phyloP scores from a whole-genome alignment of 2,329 filamentous ascomycete species.

The Fusarium nisikadoi region DNA sequence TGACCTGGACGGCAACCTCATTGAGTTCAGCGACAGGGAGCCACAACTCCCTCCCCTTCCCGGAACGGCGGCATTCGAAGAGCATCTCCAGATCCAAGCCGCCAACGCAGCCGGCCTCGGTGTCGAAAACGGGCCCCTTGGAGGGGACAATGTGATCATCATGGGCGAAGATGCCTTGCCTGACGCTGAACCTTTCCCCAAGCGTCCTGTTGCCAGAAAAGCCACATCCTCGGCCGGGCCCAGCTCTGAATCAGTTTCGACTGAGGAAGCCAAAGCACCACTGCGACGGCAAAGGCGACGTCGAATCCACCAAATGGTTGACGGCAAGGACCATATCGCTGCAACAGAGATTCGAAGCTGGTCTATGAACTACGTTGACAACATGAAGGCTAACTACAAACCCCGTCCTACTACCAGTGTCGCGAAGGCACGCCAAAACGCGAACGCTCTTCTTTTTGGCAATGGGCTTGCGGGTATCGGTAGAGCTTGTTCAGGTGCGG shows the following conservation, averaged over 20 bases:
- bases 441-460: conserved; percentile 45
- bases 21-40: conserved; percentile 52
- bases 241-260: conserved; percentile 40
- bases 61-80: conserved; percentile 21
- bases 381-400: conserved; percentile 61
- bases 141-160: conserved; percentile 51
- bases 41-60: conserved; percentile 57
- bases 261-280: conserved; percentile 32
- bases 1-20: conserved; percentile 62
- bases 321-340: conserved; percentile 50
- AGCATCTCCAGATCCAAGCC: conserved; percentile 11
- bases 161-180: conserved; percentile 53
- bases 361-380: conserved; percentile 58
- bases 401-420: conserved; percentile 39
- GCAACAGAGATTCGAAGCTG: conserved; percentile 53
- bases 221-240: conserved; percentile 21
- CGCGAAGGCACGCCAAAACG: conserved; percentile 54
- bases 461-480: conserved; percentile 49
- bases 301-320: conserved; percentile 45
- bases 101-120: conserved; percentile 17
- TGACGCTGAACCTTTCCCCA: conserved; percentile 51
- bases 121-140: conserved; percentile 13
- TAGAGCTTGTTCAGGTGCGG: conserved; percentile 35
- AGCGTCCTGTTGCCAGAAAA: conserved; percentile 30
- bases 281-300: conserved; percentile 41